Conservation (phyloP, 164 flowering plant genomes). For the Chimonanthus salicifolius region DNA sequence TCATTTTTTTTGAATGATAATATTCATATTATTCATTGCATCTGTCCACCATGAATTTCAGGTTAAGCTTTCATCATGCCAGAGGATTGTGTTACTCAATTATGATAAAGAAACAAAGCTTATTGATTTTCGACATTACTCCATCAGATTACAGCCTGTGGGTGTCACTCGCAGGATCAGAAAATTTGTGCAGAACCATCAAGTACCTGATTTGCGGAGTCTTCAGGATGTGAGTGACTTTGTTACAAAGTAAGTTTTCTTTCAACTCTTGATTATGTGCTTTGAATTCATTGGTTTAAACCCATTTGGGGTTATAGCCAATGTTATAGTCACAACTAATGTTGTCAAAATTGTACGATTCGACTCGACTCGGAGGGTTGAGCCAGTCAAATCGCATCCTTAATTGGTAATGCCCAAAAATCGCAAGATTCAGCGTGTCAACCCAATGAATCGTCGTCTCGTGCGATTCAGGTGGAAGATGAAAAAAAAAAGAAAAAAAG, state of each 20-base stretch:
- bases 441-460: too few species aligned
- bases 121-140: conserved; percentile 90
- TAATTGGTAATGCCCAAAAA: too few species aligned
- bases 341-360: too few species aligned
- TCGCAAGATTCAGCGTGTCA: too few species aligned
- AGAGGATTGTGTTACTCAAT: conserved; percentile 80
- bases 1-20: neutral
- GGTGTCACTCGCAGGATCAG: conserved; percentile 81
- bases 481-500: neutral
- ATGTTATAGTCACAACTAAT: too few species aligned
- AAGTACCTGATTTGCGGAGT: conserved; percentile 81
- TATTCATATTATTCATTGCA: neutral
- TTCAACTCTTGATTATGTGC: conserved; percentile 1
- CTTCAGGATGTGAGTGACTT: conserved; percentile 93
- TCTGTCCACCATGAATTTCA: conserved; percentile 18
- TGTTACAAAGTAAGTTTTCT: conserved; percentile 64
- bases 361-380: too few species aligned
- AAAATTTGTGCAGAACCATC: conserved; percentile 88
- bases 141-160: conserved; percentile 88
- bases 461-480: neutral
- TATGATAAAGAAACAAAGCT: conserved; percentile 88
- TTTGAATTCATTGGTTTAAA: neutral
- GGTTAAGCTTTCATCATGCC: conserved; percentile 89
- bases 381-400: too few species aligned
- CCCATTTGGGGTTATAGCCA: too few species aligned